phyloP scores from a whole-genome alignment of 805 yeast species.

The Yamadazyma sp. region DNA sequence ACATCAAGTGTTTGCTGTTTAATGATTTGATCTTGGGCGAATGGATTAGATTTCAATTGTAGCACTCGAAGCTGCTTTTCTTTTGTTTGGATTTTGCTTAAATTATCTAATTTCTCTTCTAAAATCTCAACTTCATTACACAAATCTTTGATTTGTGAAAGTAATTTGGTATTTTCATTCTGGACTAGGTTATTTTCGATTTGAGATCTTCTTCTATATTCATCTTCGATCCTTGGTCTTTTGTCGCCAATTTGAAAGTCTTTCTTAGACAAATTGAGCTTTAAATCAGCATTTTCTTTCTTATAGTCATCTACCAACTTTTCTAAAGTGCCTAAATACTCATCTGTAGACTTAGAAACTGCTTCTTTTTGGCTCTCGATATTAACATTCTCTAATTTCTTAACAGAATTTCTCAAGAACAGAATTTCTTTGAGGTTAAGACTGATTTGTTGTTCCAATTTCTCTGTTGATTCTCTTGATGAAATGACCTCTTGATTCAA shows the following conservation, averaged over 20 bases:
- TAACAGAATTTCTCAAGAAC: constrained; percentile 54
- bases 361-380: constrained; percentile 20
- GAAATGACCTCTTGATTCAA: constrained; percentile 12
- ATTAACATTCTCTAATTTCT: constrained; percentile 40
- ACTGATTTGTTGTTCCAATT: constrained; percentile 49
- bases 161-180: constrained; percentile 38
- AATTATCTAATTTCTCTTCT: constrained; percentile 31
- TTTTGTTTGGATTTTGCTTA: constrained; percentile 18
- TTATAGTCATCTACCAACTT: constrained; percentile 55
- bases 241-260: constrained; percentile 18
- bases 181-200: constrained; percentile 20
- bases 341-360: constrained; percentile 27
- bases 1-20: constrained; percentile 50
- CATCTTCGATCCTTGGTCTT: constrained; percentile 25
- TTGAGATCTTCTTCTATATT: constrained; percentile 14
- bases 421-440: constrained; percentile 58
- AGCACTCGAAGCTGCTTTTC: constrained; percentile 43
- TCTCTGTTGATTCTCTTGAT: constrained; percentile 21
- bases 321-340: constrained; percentile 41
- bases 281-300: constrained; percentile 43
- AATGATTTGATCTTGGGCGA: constrained; percentile 56
- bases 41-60: constrained; percentile 66
- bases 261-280: constrained; percentile 32
- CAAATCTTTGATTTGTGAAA: constrained; percentile 32
- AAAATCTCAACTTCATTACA: constrained; percentile 34